These are phyloP conservation scores for Picea glauca DNA, from an alignment of 75 land plant genomes.

Conservation along the genomic window DNA sequence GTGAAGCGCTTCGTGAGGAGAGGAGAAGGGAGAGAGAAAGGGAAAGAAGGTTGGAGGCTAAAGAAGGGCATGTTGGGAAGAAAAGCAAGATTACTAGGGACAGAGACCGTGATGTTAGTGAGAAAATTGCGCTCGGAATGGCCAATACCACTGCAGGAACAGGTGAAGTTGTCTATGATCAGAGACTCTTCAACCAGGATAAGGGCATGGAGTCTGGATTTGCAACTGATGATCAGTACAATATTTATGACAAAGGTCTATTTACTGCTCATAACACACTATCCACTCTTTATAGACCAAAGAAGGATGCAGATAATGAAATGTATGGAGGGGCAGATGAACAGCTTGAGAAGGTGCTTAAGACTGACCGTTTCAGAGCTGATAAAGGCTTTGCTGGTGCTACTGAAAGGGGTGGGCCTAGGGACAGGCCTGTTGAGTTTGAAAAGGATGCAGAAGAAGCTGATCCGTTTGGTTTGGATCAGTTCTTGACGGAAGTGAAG, in stretches of 20 bases:
- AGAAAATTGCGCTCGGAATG: constrained; percentile 98
- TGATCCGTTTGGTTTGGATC: constrained; percentile 95
- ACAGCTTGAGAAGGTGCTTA: constrained; percentile 84
- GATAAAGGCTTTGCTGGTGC: constrained; percentile 89
- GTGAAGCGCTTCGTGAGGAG: constrained; percentile 79
- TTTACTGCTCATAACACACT: constrained; percentile 75
- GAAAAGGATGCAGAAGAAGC: constrained; percentile 78
- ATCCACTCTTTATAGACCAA: constrained; percentile 80
- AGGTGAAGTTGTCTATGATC: constrained; percentile 89
- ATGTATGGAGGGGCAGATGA: constrained; percentile 93
- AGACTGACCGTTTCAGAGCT: constrained; percentile 91
- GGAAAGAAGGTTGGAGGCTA: constrained; percentile 84
- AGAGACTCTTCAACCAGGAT: constrained; percentile 94
- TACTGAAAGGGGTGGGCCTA: constrained; percentile 70
- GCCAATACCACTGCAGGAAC: constrained; percentile 54
- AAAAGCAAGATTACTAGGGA: constrained; percentile 94
- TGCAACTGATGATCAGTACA: constrained; percentile 89
- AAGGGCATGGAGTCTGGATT: constrained; percentile 97
- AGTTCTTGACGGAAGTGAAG: constrained; percentile 97
- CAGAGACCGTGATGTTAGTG: constrained; percentile 93
- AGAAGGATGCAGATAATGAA: constrained; percentile 82
- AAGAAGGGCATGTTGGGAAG: constrained; percentile 79
- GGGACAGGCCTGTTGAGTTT: constrained; percentile 94
- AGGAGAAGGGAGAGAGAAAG: constrained; percentile 85
- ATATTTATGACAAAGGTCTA: constrained; percentile 80